phyloP scores from a whole-genome alignment of 129 eudicot genomes.

The Helianthus tuberosus region DNA sequence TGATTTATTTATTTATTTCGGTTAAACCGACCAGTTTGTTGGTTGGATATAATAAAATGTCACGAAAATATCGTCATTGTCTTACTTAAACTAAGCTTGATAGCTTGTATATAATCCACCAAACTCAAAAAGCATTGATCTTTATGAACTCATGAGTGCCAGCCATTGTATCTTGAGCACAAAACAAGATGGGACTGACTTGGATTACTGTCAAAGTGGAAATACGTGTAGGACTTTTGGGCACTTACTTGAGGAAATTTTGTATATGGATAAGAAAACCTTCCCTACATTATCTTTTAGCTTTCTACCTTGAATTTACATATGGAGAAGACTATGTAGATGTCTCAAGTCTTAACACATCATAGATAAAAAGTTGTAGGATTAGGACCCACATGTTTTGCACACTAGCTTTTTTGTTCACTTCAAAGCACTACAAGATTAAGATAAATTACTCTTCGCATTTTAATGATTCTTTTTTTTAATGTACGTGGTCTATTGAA shows the following conservation, averaged over 20 bases:
- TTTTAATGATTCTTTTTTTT: no score
- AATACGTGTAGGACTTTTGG: conserved; percentile 33
- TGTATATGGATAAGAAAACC: conserved; percentile 29
- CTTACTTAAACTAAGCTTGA: conserved; percentile 10
- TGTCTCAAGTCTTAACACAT: neutral
- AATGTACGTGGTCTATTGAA: no score
- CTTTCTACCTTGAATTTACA: conserved; percentile 9
- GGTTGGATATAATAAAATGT: conserved; percentile 12
- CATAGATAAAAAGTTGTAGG: conserved; percentile 18
- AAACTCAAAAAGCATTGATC: conserved; percentile 23
- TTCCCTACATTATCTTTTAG: conserved; percentile 34
- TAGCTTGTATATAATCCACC: conserved; percentile 11
- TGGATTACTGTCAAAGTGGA: conserved; percentile 33
- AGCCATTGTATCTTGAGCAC: conserved; percentile 36
- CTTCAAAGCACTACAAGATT: conserved; percentile 2
- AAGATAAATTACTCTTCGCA: neutral
- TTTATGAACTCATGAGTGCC: conserved; percentile 25
- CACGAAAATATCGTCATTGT: neutral
- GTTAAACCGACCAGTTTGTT: conserved; percentile 7
- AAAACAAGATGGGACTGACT: conserved; percentile 35
- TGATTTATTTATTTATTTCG: neutral
- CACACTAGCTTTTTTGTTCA: conserved; percentile 7
- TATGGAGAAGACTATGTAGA: neutral
- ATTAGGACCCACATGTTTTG: conserved; percentile 12
- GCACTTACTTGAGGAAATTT: conserved; percentile 29